These are phyloP conservation scores for Collybia nuda DNA, from an alignment of 768 basidiomycete genomes.

Conservation along the genomic window DNA sequence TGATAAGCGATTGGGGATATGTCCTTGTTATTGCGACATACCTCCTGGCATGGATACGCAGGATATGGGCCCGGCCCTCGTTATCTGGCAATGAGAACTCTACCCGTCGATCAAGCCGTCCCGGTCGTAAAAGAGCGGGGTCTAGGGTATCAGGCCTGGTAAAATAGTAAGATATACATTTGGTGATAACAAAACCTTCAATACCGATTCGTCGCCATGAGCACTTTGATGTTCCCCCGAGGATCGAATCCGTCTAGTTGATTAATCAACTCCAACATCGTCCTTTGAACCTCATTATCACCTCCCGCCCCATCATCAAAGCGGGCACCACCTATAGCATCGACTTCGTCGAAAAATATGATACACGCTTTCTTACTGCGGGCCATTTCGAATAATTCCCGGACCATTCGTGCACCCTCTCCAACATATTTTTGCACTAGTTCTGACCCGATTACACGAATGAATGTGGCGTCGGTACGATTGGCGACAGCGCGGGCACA, in stretches of 20 bases:
- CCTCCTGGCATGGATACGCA: slow-evolving; percentile 96
- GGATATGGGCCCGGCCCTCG: slow-evolving; percentile 94
- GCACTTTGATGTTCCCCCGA: slow-evolving; percentile 98
- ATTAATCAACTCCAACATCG: slow-evolving; percentile 99
- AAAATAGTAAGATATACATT: slow-evolving; percentile 5
- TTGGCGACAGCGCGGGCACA: slow-evolving; percentile 99
- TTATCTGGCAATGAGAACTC: slow-evolving; percentile 95
- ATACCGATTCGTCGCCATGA: slow-evolving; percentile 98
- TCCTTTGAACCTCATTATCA: slow-evolving; percentile 98
- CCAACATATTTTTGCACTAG: slow-evolving; percentile 99
- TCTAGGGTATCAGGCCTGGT: slow-evolving; percentile 94
- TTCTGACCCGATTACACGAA: slow-evolving; percentile 98
- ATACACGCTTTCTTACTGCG: slow-evolving; percentile 98
- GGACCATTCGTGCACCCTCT: slow-evolving; percentile 98
- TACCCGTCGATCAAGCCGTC: slow-evolving; percentile 94
- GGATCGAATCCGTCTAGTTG: slow-evolving; percentile 99
- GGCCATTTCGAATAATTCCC: slow-evolving; percentile 99
- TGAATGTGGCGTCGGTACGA: slow-evolving; percentile 97
- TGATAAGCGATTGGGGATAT: neutral
- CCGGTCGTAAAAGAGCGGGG: slow-evolving; percentile 93
- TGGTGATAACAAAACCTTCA: slow-evolving; percentile 16
- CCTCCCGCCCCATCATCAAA: slow-evolving; percentile 99
- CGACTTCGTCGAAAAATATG: slow-evolving; percentile 99
- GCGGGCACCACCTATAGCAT: slow-evolving; percentile 96
- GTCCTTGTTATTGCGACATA: slow-evolving; percentile 20